Conservation (phyloP, 1,284 basidiomycete genomes). For the Baeospora myosura region DNA sequence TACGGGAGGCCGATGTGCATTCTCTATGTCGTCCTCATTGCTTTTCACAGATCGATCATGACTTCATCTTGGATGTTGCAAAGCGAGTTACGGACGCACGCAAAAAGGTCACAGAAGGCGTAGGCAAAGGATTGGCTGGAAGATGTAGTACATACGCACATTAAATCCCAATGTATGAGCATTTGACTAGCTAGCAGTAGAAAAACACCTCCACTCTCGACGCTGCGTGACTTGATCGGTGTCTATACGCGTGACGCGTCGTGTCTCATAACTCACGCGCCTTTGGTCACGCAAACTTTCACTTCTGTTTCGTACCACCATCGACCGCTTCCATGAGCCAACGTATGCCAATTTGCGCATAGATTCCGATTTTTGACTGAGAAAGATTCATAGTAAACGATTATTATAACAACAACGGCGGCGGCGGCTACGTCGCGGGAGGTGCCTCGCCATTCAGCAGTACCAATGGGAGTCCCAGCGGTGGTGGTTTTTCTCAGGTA, state of each 20-base stretch:
- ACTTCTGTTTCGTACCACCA: background rate
- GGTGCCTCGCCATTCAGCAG: conserved; percentile 31
- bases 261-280: background rate
- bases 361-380: no score
- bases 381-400: conserved; percentile 1
- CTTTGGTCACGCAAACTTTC: no score
- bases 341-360: background rate
- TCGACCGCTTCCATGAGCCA: no score
- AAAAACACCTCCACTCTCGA: background rate
- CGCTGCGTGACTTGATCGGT: no score
- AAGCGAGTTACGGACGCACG: conserved; percentile 63
- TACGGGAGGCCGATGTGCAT: conserved; percentile 20
- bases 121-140: conserved; percentile 58
- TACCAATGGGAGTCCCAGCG: conserved; percentile 14
- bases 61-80: conserved; percentile 52
- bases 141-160: conserved; percentile 37
- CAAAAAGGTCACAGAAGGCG: conserved; percentile 63
- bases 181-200: background rate
- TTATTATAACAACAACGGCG: conserved; percentile 15
- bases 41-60: conserved; percentile 53
- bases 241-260: no score
- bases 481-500: conserved; percentile 5
- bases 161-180: conserved; percentile 14
- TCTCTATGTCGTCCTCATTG: conserved; percentile 4
- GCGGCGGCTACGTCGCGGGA: conserved; percentile 32